Evolutionary conservation across 2,329 filamentous ascomycete species (phyloP).

Genomic region (Colletotrichum lindemuthianum): DNA sequence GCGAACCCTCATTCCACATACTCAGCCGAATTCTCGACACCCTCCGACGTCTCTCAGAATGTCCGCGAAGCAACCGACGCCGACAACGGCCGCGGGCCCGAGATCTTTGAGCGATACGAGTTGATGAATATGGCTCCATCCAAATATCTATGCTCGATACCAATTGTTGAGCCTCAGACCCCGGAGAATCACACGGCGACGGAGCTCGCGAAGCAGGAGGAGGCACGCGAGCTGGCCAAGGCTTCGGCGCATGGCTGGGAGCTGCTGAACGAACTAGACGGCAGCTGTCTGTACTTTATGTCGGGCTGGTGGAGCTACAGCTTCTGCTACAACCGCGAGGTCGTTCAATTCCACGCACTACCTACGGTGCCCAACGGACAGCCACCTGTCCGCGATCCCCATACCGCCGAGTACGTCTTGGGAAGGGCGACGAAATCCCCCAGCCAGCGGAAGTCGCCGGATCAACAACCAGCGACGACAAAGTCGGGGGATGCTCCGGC

Average conservation of each 20-base stretch:
- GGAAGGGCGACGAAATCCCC: slow-evolving; percentile 63
- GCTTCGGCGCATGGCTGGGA: slow-evolving; percentile 84
- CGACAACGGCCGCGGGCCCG: slow-evolving; percentile 40
- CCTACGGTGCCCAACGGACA: slow-evolving; percentile 73
- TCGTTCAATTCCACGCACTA: slow-evolving; percentile 90
- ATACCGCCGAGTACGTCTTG: slow-evolving; percentile 79
- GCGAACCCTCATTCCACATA: slow-evolving; percentile 48
- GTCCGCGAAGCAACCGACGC: slow-evolving; percentile 48
- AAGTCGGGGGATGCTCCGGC: slow-evolving; percentile 40
- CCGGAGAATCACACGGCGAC: slow-evolving; percentile 73
- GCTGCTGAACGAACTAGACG: slow-evolving; percentile 80
- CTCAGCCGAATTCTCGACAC: slow-evolving; percentile 51
- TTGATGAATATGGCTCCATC: slow-evolving; percentile 76
- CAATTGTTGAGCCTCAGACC: slow-evolving; percentile 68
- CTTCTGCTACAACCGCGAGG: slow-evolving; percentile 89
- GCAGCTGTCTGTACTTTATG: slow-evolving; percentile 81
- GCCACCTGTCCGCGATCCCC: slow-evolving; percentile 80
- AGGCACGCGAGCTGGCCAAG: slow-evolving; percentile 81
- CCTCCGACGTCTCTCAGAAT: slow-evolving; percentile 51
- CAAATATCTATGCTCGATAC: slow-evolving; percentile 87
- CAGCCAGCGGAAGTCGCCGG: slow-evolving; percentile 33
- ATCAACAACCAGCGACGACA: slow-evolving; percentile 23
- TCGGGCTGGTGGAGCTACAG: slow-evolving; percentile 97
- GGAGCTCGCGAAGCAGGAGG: slow-evolving; percentile 75
- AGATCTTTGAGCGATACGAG: slow-evolving; percentile 69